Evolutionary conservation across 176 grass and related monocot species (phyloP).

Genomic region (Zoysia pacifica): DNA sequence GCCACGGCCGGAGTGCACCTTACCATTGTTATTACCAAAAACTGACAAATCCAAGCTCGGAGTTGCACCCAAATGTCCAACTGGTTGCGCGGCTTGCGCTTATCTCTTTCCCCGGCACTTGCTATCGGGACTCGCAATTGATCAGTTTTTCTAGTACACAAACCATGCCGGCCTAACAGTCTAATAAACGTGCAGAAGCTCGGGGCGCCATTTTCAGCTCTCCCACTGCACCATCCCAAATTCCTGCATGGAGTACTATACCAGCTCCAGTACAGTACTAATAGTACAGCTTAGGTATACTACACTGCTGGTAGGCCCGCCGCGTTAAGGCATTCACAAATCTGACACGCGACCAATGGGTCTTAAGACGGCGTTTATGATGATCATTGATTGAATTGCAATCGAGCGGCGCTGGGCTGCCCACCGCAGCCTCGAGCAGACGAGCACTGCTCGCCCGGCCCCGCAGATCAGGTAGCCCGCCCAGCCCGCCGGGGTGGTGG

Average conservation of each 20-base stretch:
- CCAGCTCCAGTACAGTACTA: too few relatives aligned
- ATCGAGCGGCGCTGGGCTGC: not conserved
- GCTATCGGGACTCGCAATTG: constrained; percentile 4
- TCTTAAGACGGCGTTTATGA: constrained; percentile 28
- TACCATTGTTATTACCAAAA: not conserved
- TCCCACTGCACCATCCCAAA: not conserved
- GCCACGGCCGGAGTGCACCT: not conserved
- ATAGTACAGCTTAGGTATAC: too few relatives aligned
- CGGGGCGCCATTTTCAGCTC: not conserved
- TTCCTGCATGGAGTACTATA: not conserved
- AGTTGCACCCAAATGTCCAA: not conserved
- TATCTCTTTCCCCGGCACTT: not conserved
- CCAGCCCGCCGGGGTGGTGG: not conserved
- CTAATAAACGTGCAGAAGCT: not conserved
- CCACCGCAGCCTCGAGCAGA: too few relatives aligned
- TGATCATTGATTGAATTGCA: constrained; percentile 3
- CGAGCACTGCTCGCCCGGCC: not conserved
- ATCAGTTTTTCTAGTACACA: not conserved
- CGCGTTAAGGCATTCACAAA: not conserved
- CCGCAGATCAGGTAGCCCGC: not conserved
- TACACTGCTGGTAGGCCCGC: not conserved
- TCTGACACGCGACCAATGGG: constrained; percentile 43
- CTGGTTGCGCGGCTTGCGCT: too few relatives aligned
- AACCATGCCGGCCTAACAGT: constrained; percentile 8
- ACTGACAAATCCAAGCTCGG: not conserved